These are phyloP conservation scores for Macroventuria anomochaeta DNA, from an alignment of 2,329 filamentous ascomycete genomes.

Conservation along the genomic window DNA sequence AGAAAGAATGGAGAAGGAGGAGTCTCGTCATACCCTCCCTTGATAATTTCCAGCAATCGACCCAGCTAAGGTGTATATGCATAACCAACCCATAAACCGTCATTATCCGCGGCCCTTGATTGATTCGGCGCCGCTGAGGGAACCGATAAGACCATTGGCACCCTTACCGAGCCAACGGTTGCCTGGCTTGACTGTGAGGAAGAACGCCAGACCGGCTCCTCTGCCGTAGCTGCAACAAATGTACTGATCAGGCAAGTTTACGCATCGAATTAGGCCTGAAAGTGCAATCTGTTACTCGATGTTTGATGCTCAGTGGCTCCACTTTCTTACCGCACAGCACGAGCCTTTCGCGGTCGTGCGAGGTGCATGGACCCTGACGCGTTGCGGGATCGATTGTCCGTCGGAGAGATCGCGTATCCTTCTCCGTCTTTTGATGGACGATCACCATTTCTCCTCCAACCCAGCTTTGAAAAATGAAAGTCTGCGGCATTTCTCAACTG, in stretches of 20 bases:
- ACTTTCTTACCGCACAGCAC: constrained; percentile 10
- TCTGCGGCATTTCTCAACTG: too few relatives aligned
- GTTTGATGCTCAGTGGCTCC: constrained; percentile 18
- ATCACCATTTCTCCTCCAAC: background rate
- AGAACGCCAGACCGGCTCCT: constrained; percentile 5
- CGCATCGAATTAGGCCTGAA: constrained; percentile 11
- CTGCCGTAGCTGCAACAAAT: constrained; percentile 14
- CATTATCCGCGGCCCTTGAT: constrained; percentile 14
- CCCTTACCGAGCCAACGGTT: constrained; percentile 17
- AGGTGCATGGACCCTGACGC: constrained; percentile 13
- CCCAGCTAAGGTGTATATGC: constrained; percentile 17
- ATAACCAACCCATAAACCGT: constrained; percentile 14
- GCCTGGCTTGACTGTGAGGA: background rate
- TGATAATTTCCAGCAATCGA: constrained; percentile 14
- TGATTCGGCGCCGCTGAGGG: constrained; percentile 14
- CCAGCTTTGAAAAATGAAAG: background rate
- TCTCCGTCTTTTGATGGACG: constrained; percentile 13
- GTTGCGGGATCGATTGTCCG: constrained; percentile 19
- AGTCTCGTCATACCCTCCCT: background rate
- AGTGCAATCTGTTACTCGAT: constrained; percentile 17
- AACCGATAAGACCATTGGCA: constrained; percentile 17
- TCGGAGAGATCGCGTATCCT: constrained; percentile 11
- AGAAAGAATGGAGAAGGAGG: constrained; percentile 5
- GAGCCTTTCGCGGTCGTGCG: constrained; percentile 7
- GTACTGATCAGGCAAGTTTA: constrained; percentile 16